phyloP scores from a whole-genome alignment of 129 eudicot genomes.

The Escallonia rubra region DNA sequence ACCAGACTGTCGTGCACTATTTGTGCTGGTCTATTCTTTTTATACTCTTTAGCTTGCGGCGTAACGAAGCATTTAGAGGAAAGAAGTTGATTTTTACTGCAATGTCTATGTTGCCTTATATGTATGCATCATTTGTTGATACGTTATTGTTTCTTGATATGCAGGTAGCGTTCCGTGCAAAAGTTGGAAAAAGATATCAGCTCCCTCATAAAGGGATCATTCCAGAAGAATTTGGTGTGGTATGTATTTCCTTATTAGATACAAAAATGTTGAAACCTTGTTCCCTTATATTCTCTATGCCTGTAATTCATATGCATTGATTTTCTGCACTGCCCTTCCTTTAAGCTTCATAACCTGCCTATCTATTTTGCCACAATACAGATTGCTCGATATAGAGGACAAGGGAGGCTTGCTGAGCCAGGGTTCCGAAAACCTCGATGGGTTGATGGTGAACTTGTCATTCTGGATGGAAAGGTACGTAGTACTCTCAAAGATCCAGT shows the following conservation, averaged over 20 bases:
- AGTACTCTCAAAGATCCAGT: too few relatives aligned
- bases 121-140: too few relatives aligned
- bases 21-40: too few relatives aligned
- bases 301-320: too few relatives aligned
- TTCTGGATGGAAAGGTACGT: slow-evolving; percentile 89
- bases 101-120: too few relatives aligned
- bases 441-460: slow-evolving; percentile 98
- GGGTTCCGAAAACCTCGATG: slow-evolving; percentile 86
- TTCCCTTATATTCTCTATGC: too few relatives aligned
- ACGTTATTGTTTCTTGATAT: neutral
- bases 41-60: too few relatives aligned
- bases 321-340: neutral
- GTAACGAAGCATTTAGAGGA: too few relatives aligned
- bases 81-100: too few relatives aligned
- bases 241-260: slow-evolving; percentile 19
- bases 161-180: slow-evolving; percentile 98
- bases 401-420: slow-evolving; percentile 93
- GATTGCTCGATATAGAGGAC: slow-evolving; percentile 96
- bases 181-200: slow-evolving; percentile 86
- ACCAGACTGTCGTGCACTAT: too few relatives aligned
- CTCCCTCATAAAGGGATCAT: slow-evolving; percentile 94
- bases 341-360: neutral
- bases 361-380: slow-evolving; percentile 26
- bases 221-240: slow-evolving; percentile 99
- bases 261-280: too few relatives aligned